Conservation (phyloP, 2,329 filamentous ascomycete species). For the Colletotrichum kahawae region DNA sequence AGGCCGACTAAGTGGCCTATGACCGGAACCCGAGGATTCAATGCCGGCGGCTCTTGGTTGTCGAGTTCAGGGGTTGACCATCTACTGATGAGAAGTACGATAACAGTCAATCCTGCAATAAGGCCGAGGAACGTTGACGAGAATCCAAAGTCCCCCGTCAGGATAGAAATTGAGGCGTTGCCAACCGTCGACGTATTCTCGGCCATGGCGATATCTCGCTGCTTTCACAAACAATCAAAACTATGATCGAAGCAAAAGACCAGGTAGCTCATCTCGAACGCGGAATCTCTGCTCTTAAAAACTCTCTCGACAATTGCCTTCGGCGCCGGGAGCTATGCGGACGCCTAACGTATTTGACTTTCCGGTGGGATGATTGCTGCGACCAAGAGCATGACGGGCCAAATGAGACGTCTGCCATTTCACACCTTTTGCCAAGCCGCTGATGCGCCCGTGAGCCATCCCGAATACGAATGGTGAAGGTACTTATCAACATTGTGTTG, state of each 20-base stretch:
- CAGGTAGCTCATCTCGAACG: neutral
- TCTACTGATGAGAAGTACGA: neutral
- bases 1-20: conserved; percentile 52
- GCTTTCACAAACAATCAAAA: neutral
- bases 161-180: neutral
- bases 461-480: neutral
- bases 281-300: neutral
- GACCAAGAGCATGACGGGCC: neutral
- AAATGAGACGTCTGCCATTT: neutral
- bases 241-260: neutral
- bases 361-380: neutral
- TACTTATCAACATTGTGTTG: neutral
- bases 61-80: conserved; percentile 23
- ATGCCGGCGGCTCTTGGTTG: conserved; percentile 44
- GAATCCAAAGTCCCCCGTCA: neutral
- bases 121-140: neutral
- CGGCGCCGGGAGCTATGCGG: neutral
- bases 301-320: neutral
- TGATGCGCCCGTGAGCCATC: neutral
- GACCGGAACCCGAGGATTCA: conserved; percentile 45
- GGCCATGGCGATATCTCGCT: neutral
- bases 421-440: neutral
- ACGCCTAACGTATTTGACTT: neutral
- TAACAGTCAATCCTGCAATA: neutral
- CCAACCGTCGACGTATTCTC: neutral